Conservation (phyloP, 2,329 filamentous ascomycete genomes). For the Aspergillus aculeatus region DNA sequence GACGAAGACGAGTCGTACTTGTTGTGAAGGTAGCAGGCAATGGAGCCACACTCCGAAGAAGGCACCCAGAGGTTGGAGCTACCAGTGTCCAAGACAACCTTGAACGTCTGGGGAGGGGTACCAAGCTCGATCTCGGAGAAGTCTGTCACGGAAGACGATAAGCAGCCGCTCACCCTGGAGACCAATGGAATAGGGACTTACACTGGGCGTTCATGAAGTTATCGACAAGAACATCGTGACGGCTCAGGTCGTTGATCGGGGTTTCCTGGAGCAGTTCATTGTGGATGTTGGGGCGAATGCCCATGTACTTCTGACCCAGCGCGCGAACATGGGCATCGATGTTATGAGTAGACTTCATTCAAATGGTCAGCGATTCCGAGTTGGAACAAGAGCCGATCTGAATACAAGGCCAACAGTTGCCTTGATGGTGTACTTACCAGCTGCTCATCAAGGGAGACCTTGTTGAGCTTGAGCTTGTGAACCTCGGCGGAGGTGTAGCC, state of each 20-base stretch:
- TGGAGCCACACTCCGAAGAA: constrained; percentile 83
- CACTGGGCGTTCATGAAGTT: constrained; percentile 99
- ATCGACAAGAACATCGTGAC: constrained; percentile 81
- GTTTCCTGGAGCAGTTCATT: constrained; percentile 76
- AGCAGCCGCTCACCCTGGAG: background rate
- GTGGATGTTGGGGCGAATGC: constrained; percentile 67
- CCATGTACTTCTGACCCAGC: constrained; percentile 96
- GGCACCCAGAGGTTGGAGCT: constrained; percentile 99
- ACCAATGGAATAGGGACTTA: constrained; percentile 50
- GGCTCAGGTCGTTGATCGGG: constrained; percentile 62
- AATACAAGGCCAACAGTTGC: background rate
- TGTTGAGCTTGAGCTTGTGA: constrained; percentile 97
- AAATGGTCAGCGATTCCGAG: constrained; percentile 12
- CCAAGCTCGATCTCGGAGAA: constrained; percentile 96
- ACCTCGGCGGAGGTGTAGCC: constrained; percentile 80
- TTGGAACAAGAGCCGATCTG: background rate
- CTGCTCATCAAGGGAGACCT: constrained; percentile 88
- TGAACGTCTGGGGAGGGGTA: constrained; percentile 90
- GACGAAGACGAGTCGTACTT: constrained; percentile 94
- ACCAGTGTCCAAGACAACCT: constrained; percentile 96
- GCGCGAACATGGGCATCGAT: constrained; percentile 78
- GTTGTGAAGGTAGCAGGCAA: constrained; percentile 94
- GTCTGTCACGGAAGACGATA: constrained; percentile 56
- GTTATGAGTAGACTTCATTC: constrained; percentile 66
- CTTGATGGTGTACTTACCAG: constrained; percentile 61